These are phyloP conservation scores for Colletotrichum limetticola DNA, from an alignment of 2,329 filamentous ascomycete species.

Conservation along the genomic window DNA sequence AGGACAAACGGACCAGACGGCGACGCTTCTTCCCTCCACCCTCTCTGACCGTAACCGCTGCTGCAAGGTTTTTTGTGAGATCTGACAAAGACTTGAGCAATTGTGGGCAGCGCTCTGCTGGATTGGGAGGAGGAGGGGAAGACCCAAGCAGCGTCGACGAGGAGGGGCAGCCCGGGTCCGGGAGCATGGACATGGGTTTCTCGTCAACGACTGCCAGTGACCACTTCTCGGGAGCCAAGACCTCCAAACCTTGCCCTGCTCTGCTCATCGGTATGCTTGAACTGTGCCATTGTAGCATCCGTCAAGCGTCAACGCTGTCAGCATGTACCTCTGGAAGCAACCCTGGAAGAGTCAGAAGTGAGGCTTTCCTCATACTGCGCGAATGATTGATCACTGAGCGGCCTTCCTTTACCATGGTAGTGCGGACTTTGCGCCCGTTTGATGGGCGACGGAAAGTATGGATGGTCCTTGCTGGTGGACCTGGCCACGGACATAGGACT, in stretches of 20 bases:
- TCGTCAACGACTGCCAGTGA: constrained; percentile 15
- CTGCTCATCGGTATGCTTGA: not conserved
- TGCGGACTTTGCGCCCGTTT: not conserved
- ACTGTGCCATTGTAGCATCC: not conserved
- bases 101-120: not conserved
- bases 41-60: constrained; percentile 1
- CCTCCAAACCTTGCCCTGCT: not conserved
- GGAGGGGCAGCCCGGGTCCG: constrained; percentile 15
- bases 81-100: constrained; percentile 28
- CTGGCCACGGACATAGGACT: not conserved
- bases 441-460: not conserved
- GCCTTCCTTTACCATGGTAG: not conserved
- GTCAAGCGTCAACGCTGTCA: not conserved
- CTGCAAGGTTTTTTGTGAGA: constrained; percentile 26
- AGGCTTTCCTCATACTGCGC: not conserved
- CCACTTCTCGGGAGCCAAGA: constrained; percentile 18
- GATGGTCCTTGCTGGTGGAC: not conserved
- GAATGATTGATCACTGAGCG: not conserved
- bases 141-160: not conserved
- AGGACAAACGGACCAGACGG: not conserved
- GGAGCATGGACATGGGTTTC: constrained; percentile 30
- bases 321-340: not conserved
- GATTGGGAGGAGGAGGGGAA: not conserved
- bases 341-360: not conserved
- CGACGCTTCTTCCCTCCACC: not conserved